Evolutionary conservation across 495 filamentous ascomycete genomes (phyloP).

Genomic region (Massariosphaeria phaeospora): DNA sequence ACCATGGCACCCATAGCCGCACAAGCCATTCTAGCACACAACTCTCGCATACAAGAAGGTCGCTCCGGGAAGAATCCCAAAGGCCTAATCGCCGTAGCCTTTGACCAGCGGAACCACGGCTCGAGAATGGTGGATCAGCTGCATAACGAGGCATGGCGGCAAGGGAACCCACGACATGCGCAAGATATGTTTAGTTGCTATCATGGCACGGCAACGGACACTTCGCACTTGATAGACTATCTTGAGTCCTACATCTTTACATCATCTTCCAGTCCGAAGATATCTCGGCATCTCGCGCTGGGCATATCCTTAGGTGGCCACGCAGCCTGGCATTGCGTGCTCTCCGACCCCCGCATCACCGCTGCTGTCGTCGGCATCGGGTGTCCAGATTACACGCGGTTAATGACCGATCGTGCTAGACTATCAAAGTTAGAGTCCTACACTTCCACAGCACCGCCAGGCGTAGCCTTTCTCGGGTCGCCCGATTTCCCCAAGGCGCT

Average conservation of each 20-base stretch:
- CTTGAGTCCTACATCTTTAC: conserved; percentile 71
- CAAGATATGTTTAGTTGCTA: conserved; percentile 77
- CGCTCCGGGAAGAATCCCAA: conserved; percentile 29
- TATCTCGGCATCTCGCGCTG: conserved; percentile 67
- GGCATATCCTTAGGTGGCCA: conserved; percentile 88
- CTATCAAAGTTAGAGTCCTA: conserved; percentile 64
- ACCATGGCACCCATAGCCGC: conserved; percentile 61
- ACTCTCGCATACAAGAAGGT: conserved; percentile 37
- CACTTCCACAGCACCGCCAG: conserved; percentile 50
- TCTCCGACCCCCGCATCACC: conserved; percentile 70
- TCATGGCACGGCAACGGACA: conserved; percentile 71
- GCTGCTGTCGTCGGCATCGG: conserved; percentile 78
- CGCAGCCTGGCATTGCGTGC: conserved; percentile 73
- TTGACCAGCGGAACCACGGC: conserved; percentile 91
- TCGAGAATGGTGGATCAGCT: conserved; percentile 52
- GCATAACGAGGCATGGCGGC: conserved; percentile 70
- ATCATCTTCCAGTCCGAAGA: conserved; percentile 45
- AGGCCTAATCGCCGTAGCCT: conserved; percentile 72
- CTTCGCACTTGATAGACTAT: conserved; percentile 63
- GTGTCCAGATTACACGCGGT: conserved; percentile 76
- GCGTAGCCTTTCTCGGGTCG: conserved; percentile 65
- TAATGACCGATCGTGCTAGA: conserved; percentile 73
- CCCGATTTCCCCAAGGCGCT: conserved; percentile 67
- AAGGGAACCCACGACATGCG: conserved; percentile 77
- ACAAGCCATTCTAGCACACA: conserved; percentile 56